Conservation (phyloP, 2,329 filamentous ascomycete genomes). For the Aspergillus aculeatinus region DNA sequence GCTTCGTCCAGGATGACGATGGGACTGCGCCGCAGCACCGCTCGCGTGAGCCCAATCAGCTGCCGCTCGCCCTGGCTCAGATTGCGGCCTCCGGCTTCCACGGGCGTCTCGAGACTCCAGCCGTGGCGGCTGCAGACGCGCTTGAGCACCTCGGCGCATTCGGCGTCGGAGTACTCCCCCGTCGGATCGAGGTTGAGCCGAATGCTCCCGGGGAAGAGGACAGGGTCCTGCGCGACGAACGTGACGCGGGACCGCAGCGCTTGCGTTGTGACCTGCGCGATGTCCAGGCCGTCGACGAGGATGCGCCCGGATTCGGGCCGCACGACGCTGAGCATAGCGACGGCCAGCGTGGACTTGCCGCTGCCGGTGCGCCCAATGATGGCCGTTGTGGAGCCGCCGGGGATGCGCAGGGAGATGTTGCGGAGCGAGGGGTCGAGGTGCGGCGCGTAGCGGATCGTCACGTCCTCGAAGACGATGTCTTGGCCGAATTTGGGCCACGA, state of each 20-base stretch:
- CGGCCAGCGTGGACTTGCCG: constrained; percentile 75
- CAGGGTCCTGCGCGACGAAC: constrained; percentile 66
- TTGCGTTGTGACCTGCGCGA: constrained; percentile 59
- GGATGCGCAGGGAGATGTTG: constrained; percentile 70
- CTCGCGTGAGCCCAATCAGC: constrained; percentile 63
- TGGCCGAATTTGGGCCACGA: constrained; percentile 73
- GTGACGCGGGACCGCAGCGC: constrained; percentile 62
- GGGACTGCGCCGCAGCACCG: constrained; percentile 59
- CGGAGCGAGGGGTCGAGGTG: constrained; percentile 71
- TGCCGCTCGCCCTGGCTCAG: constrained; percentile 66
- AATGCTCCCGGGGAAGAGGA: constrained; percentile 63
- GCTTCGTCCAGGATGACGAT: constrained; percentile 67
- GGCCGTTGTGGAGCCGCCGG: constrained; percentile 74
- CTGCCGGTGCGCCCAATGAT: constrained; percentile 77
- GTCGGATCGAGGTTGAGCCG: constrained; percentile 64
- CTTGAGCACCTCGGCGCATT: constrained; percentile 54
- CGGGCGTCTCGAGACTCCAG: constrained; percentile 56
- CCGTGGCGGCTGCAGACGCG: constrained; percentile 56
- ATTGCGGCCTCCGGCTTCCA: constrained; percentile 62
- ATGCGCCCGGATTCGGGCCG: constrained; percentile 57
- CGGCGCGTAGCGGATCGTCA: constrained; percentile 76
- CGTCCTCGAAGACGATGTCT: constrained; percentile 72
- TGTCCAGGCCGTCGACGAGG: constrained; percentile 60
- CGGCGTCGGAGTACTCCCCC: constrained; percentile 55
- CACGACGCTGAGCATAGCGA: constrained; percentile 59